Percentiles rank a stretch among this genome's conserved stretches.
Evolutionary conservation across 257 asterid species (phyloP).

Genomic region (Petunia axillaris): DNA sequence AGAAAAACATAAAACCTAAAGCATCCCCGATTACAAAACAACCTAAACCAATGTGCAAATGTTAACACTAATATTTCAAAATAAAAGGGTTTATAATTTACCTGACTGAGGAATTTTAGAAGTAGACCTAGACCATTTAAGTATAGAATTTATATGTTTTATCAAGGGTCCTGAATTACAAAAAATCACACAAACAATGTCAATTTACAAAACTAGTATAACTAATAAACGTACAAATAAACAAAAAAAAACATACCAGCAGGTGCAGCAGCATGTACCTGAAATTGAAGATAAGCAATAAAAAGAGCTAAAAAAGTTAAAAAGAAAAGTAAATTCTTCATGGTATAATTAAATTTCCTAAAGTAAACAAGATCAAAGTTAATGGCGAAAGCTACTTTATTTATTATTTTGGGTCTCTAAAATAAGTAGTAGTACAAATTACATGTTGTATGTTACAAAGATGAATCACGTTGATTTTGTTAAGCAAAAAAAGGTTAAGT

Average conservation of each 20-base stretch:
- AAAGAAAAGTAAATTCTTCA: conserved; percentile 54
- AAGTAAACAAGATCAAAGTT: conserved; percentile 40
- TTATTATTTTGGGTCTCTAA: background rate
- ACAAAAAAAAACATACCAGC: conserved; percentile 54
- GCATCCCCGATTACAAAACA: background rate
- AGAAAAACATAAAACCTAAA: background rate
- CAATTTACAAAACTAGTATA: background rate
- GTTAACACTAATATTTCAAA: background rate
- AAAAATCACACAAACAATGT: conserved; percentile 16
- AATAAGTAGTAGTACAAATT: background rate
- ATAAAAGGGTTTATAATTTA: conserved; percentile 15
- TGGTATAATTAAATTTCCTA: conserved; percentile 32
- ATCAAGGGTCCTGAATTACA: conserved; percentile 73
- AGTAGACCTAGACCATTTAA: conserved; percentile 87
- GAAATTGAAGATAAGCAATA: conserved; percentile 52
- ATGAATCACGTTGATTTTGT: conserved; percentile 11
- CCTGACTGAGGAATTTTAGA: conserved; percentile 83
- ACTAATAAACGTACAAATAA: background rate
- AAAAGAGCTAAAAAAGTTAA: conserved; percentile 46
- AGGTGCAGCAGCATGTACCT: conserved; percentile 87
- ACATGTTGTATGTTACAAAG: background rate
- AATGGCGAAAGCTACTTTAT: conserved; percentile 25
- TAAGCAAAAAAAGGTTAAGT: background rate
- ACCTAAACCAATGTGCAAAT: background rate
- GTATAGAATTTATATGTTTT: conserved; percentile 76